Percentiles rank a stretch among this genome's conserved stretches.
phyloP scores from a whole-genome alignment of 805 yeast genomes.

The Yarrowia sp. region DNA sequence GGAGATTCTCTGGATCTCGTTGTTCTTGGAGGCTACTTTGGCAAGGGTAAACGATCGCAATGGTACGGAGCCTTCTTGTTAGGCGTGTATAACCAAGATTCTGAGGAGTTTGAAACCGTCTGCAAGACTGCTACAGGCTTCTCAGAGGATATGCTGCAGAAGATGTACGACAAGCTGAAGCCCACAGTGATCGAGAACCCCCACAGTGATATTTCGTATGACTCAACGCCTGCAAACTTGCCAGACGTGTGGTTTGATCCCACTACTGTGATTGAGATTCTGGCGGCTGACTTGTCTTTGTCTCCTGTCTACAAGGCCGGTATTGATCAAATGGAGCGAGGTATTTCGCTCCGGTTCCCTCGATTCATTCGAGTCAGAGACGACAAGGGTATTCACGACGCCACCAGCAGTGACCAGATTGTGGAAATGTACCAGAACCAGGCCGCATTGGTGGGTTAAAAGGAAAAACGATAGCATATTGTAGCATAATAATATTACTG shows the following conservation, averaged over 20 bases:
- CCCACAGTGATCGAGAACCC: conserved; percentile 66
- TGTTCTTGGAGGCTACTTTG: conserved; percentile 90
- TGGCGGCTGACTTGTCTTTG: conserved; percentile 84
- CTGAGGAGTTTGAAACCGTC: conserved; percentile 90
- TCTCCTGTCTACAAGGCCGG: conserved; percentile 91
- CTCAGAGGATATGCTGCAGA: conserved; percentile 73
- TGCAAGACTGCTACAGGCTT: conserved; percentile 98
- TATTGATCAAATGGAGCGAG: conserved; percentile 64
- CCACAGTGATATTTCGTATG: conserved; percentile 64
- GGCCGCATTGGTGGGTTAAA: conserved; percentile 37
- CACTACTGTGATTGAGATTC: conserved; percentile 73
- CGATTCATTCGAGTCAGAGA: conserved; percentile 79
- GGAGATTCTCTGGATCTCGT: conserved; percentile 94
- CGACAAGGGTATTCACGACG: conserved; percentile 81
- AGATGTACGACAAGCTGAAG: conserved; percentile 56
- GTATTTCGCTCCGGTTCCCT: conserved; percentile 85
- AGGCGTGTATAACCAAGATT: conserved; percentile 85
- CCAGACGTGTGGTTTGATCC: conserved; percentile 98
- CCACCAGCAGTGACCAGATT: conserved; percentile 79
- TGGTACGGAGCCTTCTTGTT: conserved; percentile 90
- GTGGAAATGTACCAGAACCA: conserved; percentile 80
- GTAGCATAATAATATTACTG: not conserved
- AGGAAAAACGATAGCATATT: not conserved
- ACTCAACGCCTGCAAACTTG: conserved; percentile 57
- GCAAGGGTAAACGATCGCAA: conserved; percentile 93